Base-by-base conservation (phyloP, 225 moss, liverwort and hornwort species). In the Polytrichum commune region DNA sequence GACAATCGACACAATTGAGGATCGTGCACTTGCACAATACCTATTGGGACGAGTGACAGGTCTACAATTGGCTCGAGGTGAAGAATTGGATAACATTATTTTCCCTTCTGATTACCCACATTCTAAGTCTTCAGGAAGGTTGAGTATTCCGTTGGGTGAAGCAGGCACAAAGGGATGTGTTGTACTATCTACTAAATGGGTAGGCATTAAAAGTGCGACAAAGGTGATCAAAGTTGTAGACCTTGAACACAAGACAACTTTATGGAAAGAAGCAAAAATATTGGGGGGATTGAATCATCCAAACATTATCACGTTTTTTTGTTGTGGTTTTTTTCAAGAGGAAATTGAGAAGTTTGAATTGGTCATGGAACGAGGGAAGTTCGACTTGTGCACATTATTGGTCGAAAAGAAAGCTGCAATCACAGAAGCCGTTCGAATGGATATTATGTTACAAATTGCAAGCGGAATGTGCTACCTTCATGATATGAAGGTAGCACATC, bases 391-490 rank as follows among this genome's bases (percentile, higher is more conserved):
- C 18, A 9, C 6, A 67, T 9, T 67, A 5, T 46, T 67, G 67
- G n/a, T 46, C 13, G 0, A 32, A 53, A 18, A 67, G 16, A 13
- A 30, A 10, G 23, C 0, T 10, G 2, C 46, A 65, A 5, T 69
- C 23, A 13, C 27, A 29, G n/a, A 56, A 56, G 7, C 69, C 8
- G 3, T 32, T 58, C 56, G 29, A 1, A 69, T 56, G 19, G 56
- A 58, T 58, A 58, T 58, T 24, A 20, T 58, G 24, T 9, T 58
- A 7, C 22, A 58, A 58, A 58, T 58, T 30, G 56, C 69, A 56
- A 69, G 56, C 7, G 69, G 69, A 58, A 69, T 69, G 69, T 56
- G 58, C 7, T 69, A 69, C 29, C 24, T 69, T 27, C 69, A 69
- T 58, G 58, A 58, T 54, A 54, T 54, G 54, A 55, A 68, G 25